A percentile compares a stretch with the other conserved stretches of the same genome.
phyloP scores from a whole-genome alignment of 306 rosid species.

The Gastrolobium bilobum region DNA sequence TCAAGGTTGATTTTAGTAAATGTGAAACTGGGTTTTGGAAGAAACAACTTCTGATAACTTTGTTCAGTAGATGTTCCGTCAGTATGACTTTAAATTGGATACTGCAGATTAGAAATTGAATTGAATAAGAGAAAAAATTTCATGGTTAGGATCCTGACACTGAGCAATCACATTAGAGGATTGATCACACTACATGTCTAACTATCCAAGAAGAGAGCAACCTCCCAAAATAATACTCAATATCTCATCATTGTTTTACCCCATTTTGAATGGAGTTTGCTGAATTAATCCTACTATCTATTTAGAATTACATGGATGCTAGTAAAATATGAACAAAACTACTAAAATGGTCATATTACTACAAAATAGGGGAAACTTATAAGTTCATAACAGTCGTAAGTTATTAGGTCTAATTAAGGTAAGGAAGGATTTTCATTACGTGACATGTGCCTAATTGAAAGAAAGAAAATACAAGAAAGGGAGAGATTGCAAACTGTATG shows the following conservation, averaged over 20 bases:
- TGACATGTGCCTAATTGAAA: not conserved
- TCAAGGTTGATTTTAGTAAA: not conserved
- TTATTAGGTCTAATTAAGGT: slow-evolving; percentile 15
- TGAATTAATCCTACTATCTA: not conserved
- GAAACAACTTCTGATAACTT: not conserved
- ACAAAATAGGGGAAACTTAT: not conserved
- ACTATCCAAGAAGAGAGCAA: not conserved
- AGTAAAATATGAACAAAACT: not conserved
- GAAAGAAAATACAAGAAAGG: too few relatives aligned
- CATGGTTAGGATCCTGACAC: not conserved
- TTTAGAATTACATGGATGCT: not conserved
- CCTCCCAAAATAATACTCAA: not conserved
- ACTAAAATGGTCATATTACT: not conserved
- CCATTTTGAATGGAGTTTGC: not conserved
- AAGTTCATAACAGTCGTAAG: not conserved
- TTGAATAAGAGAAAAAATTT: not conserved
- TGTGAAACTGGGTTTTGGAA: slow-evolving; percentile 3
- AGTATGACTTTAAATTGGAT: not conserved
- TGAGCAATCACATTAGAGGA: not conserved
- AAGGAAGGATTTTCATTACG: not conserved
- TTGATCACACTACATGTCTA: not conserved
- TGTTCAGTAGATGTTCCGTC: not conserved
- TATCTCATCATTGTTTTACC: not conserved
- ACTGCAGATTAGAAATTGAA: not conserved
- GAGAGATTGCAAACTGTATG: too few relatives aligned